Conservation (phyloP, 208 protist species). For the Wallacemonas rigidus region DNA sequence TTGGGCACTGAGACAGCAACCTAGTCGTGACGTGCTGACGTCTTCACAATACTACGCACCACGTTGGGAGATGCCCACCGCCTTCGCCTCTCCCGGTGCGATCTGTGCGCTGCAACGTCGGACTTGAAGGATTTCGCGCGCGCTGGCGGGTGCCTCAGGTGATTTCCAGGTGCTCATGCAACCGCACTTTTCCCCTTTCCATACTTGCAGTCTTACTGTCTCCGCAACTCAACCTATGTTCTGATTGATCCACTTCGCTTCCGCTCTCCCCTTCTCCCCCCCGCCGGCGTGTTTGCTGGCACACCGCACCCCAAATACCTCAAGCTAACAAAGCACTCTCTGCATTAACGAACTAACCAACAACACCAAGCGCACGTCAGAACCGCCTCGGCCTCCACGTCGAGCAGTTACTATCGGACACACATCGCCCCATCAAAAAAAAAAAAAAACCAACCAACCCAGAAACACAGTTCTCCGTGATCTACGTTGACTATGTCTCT, state of each 20-base stretch:
- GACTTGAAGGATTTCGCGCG: no score
- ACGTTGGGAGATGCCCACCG: no score
- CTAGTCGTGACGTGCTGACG: no score
- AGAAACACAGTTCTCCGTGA: background rate
- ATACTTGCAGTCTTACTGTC: slow-evolving; percentile 4
- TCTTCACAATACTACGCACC: no score
- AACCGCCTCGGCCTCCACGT: background rate
- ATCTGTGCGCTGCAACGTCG: no score
- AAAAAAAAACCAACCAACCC: background rate
- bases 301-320: no score
- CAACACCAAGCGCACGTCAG: background rate
- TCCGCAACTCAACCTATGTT: no score
- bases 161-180: slow-evolving; percentile 63
- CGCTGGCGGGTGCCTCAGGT: no score
- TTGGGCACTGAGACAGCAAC: no score
- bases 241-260: background rate
- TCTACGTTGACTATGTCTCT: slow-evolving; percentile 35
- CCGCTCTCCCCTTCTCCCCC: background rate
- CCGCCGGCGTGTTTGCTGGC: background rate
- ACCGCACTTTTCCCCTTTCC: slow-evolving; percentile 94
- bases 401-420: background rate
- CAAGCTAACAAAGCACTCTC: background rate
- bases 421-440: background rate
- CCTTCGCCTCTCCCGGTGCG: no score
- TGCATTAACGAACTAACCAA: background rate